A percentile compares a stretch with the other conserved stretches of the same genome.
phyloP scores from a whole-genome alignment of 495 filamentous ascomycete genomes.

The Parathielavia hyrcaniae region DNA sequence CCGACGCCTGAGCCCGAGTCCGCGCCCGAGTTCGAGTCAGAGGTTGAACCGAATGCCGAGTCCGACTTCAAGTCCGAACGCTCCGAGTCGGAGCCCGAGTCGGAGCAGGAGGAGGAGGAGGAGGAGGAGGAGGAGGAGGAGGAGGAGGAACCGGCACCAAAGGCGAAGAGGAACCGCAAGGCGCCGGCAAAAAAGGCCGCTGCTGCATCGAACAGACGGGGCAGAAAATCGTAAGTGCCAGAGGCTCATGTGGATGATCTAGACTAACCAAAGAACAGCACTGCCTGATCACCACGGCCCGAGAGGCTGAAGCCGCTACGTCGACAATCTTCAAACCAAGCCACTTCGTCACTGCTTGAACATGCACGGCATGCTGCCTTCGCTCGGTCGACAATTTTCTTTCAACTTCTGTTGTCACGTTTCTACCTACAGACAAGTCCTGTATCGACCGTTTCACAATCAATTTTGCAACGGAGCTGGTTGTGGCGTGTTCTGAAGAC shows the following conservation, averaged over 20 bases:
- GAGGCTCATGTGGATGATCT: not conserved
- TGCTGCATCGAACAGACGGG: constrained; percentile 18
- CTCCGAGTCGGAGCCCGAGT: constrained; percentile 19
- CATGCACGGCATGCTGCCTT: not conserved
- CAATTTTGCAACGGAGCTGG: not conserved
- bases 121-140: constrained; percentile 13
- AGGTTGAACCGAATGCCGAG: not conserved
- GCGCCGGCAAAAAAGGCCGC: constrained; percentile 20
- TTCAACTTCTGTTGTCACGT: no score
- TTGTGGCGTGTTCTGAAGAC: not conserved
- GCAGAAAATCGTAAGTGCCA: constrained; percentile 18
- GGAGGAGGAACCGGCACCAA: constrained; percentile 19
- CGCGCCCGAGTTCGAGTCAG: constrained; percentile 15
- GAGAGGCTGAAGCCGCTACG: not conserved
- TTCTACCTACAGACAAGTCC: not conserved
- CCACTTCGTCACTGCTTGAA: no score
- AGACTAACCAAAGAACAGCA: not conserved
- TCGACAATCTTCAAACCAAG: not conserved
- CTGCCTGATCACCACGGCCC: not conserved
- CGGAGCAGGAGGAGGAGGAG: constrained; percentile 23
- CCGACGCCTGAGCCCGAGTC: constrained; percentile 19
- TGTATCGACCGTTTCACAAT: not conserved
- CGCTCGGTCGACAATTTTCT: not conserved
- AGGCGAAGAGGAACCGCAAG: constrained; percentile 30
- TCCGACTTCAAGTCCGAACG: constrained; percentile 1